Base-by-base conservation (phyloP, 495 filamentous ascomycete species). In the Halenospora varia region DNA sequence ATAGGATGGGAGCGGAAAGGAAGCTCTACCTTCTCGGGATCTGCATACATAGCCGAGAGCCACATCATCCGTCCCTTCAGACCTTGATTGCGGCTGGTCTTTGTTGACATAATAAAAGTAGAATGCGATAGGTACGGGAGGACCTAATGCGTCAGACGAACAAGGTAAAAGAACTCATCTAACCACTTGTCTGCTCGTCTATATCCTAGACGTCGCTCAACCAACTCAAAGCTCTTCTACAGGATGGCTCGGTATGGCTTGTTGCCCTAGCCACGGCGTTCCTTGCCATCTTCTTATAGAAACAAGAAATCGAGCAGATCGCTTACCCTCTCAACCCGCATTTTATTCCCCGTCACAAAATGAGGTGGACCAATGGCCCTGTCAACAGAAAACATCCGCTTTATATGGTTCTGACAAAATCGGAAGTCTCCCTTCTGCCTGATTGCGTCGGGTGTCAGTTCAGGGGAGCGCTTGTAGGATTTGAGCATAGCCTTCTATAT, bases 161-260 rank as follows among this genome's bases (percentile, higher is more conserved):
- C 52, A 3, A 46, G 35, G 23, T 45, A 13, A 25, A 55, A 25
- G 19, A 55, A 55, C 13, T 55, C 52, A 55, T 55, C 23, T 17
- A 55, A 20, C 52, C 23, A 46, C 39, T 25, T 18, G 25, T 41
- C 29, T 40, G 51, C 51, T 42, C 35, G 8, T 18, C 35, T 18
- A 23, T 39, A 53, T 8, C 51, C 51, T 3, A 53, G 25, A 3
- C 26, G 51, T 40, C 51, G 51, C 25, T 53, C 51, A 17, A 53
- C 17, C 51, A 53, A 41, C 17, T 53, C 51, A 41, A 53, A 53
- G 51, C 25, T 53, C 29, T 53, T 53, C 51, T 53, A n/a, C n/a
- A n/a, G 24, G 29, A 53, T 53, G 19, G 26, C 29, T 39, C 51
- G 51, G 26, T 53, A 53, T 53, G 51, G 10, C 51, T 53, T 53